These are phyloP conservation scores for Xylaria sp. DNA, from an alignment of 2,329 filamentous ascomycete genomes.

Conservation along the genomic window DNA sequence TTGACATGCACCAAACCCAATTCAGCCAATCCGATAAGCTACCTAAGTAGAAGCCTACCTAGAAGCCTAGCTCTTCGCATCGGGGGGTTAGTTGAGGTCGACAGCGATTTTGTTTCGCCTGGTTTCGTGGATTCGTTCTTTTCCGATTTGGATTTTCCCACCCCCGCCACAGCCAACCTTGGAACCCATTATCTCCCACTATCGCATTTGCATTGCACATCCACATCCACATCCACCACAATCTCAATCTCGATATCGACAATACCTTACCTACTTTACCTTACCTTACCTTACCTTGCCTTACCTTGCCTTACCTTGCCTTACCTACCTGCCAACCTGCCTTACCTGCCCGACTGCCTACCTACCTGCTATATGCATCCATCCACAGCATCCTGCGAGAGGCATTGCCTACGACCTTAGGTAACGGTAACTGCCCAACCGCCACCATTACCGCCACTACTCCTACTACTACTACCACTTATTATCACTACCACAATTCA, in stretches of 20 bases:
- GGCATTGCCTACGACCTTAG: not conserved
- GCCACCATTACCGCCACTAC: not conserved
- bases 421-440: not conserved
- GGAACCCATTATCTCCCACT: not conserved
- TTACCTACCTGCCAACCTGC: too few relatives aligned
- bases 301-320: too few relatives aligned
- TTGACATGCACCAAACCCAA: not conserved
- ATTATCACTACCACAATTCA: not conserved
- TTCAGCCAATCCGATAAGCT: not conserved
- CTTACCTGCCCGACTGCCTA: not conserved
- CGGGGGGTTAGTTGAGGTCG: too few relatives aligned
- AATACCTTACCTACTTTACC: not conserved
- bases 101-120: not conserved
- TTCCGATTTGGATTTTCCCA: conserved; percentile 14
- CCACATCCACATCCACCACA: not conserved
- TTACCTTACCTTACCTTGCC: not conserved
- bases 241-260: conserved; percentile 8
- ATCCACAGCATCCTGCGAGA: not conserved
- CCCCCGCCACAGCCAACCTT: conserved; percentile 3
- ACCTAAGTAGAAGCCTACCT: not conserved
- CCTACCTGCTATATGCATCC: not conserved
- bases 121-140: not conserved
- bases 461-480: too few relatives aligned
- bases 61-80: too few relatives aligned
- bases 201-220: conserved; percentile 1